Base-by-base conservation (phyloP, 345 rosid species). In the Firmiana major region DNA sequence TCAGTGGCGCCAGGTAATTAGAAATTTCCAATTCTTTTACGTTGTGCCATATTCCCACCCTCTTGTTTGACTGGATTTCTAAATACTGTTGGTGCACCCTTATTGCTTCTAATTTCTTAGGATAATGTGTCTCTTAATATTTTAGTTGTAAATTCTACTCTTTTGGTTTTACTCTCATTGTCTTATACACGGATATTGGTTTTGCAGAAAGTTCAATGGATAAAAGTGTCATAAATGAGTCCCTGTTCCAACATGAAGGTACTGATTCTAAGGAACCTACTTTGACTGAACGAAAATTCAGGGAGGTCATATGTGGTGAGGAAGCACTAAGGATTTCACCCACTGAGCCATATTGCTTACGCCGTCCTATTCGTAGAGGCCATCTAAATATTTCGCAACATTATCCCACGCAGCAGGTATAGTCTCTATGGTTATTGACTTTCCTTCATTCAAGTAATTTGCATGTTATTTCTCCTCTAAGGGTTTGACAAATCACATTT, bases 311-410 rank as follows among this genome's bases (percentile, higher is more conserved):
- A 48, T 90, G 82, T 89, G 98, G 97, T 53, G 99, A 93, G 86
- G 99, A 96, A 85, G 97, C 98, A 42, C 74, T 89, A 79, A 85
- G 74, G 86, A 87, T 96, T 80, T 85, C 94, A 48, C 88, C 94
- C 19, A 75, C 84, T n/a, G 98, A 93, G 81, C 97, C 92, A 72
- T 96, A 93, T 81, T 83, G 89, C 73, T 54, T 96, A 75, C 85
- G 81, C 69, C 93, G 91, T 57, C 98, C 97, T 75, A 86, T 96
- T 82, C 93, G 98, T 64, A 88, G 98, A 77, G 99, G 98, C 69
- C 99, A 93, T 81, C 89, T 96, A 55, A 96, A 96, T 81, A 87
- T 93, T 83, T 93, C 97, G 0, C 89, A 86, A 48, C 86, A 92
- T 59, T 92, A 92, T 82, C 87, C 97, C 7, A 74, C 86, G 78